Percentiles rank a stretch among this genome's conserved stretches.
Evolutionary conservation across 169 alveolate genomes (phyloP).

Genomic region (Plasmodium gallinaceum): DNA sequence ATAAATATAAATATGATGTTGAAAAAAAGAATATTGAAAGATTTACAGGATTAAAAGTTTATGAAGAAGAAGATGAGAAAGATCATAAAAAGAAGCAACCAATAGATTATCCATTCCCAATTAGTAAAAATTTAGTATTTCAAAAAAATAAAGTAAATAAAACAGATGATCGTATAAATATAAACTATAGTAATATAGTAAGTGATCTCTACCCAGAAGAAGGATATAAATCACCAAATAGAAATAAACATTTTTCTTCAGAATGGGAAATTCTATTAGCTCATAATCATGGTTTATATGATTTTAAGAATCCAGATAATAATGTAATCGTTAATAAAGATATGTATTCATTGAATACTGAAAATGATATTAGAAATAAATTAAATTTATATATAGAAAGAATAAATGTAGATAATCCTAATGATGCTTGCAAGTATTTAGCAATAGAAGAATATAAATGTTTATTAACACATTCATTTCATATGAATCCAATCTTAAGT

Average conservation of each 20-base stretch:
- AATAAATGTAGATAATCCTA: conserved; percentile 87
- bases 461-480: conserved; percentile 79
- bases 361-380: conserved; percentile 77
- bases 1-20: conserved; percentile 51
- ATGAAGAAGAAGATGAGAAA: conserved; percentile 44
- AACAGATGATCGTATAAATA: conserved; percentile 61
- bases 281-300: conserved; percentile 81
- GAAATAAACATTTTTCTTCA: conserved; percentile 61
- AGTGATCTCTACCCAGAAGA: conserved; percentile 66
- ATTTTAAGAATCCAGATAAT: conserved; percentile 50
- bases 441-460: conserved; percentile 87
- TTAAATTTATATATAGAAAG: conserved; percentile 79
- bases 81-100: conserved; percentile 36
- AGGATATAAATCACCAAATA: conserved; percentile 64
- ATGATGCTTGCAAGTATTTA: conserved; percentile 88
- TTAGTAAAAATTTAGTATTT: conserved; percentile 32
- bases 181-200: conserved; percentile 58
- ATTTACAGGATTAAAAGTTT: conserved; percentile 54
- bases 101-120: conserved; percentile 42
- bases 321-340: conserved; percentile 53
- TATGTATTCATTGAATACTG: conserved; percentile 64
- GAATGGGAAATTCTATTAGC: conserved; percentile 81
- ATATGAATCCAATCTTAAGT: conserved; percentile 85
- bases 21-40: conserved; percentile 55
- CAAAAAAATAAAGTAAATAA: conserved; percentile 69